Evolutionary conservation across 495 filamentous ascomycete species (phyloP).

Genomic region (Terfezia boudieri): DNA sequence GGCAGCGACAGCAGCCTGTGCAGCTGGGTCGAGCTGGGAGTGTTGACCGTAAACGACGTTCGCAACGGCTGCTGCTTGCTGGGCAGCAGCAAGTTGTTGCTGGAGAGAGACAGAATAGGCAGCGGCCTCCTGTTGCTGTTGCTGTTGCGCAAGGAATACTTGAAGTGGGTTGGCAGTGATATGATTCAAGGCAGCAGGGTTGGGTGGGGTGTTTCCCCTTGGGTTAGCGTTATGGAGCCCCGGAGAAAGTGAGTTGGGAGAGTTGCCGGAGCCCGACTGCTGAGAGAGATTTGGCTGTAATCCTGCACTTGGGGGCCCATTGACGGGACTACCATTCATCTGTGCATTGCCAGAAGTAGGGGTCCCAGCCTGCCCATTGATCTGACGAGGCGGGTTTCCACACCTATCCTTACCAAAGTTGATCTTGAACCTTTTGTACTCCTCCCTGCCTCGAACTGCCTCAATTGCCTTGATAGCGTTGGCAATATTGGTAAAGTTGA

Average conservation of each 20-base stretch:
- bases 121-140: slow-evolving; percentile 37
- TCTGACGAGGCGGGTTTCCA: slow-evolving; percentile 83
- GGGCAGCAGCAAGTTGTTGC: slow-evolving; percentile 35
- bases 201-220: neutral
- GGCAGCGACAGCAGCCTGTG: neutral
- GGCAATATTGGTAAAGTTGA: slow-evolving; percentile 98
- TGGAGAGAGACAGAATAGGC: slow-evolving; percentile 24
- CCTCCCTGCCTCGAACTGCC: slow-evolving; percentile 76
- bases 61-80: slow-evolving; percentile 38
- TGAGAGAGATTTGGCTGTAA: slow-evolving; percentile 21
- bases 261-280: slow-evolving; percentile 43
- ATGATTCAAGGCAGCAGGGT: slow-evolving; percentile 38
- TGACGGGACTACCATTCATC: slow-evolving; percentile 28
- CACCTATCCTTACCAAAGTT: slow-evolving; percentile 98
- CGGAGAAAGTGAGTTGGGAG: slow-evolving; percentile 29
- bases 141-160: slow-evolving; percentile 51
- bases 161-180: slow-evolving; percentile 67
- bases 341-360: slow-evolving; percentile 22
- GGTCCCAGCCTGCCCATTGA: slow-evolving; percentile 23
- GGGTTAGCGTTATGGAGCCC: neutral
- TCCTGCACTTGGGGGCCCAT: slow-evolving; percentile 20
- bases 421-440: slow-evolving; percentile 96
- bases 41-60: slow-evolving; percentile 34
- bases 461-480: slow-evolving; percentile 99
- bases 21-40: slow-evolving; percentile 8